A percentile compares a stretch with the other conserved stretches of the same genome.
These are phyloP conservation scores for Rubia tinctorum DNA, from an alignment of 305 asterid genomes.

Conservation along the genomic window DNA sequence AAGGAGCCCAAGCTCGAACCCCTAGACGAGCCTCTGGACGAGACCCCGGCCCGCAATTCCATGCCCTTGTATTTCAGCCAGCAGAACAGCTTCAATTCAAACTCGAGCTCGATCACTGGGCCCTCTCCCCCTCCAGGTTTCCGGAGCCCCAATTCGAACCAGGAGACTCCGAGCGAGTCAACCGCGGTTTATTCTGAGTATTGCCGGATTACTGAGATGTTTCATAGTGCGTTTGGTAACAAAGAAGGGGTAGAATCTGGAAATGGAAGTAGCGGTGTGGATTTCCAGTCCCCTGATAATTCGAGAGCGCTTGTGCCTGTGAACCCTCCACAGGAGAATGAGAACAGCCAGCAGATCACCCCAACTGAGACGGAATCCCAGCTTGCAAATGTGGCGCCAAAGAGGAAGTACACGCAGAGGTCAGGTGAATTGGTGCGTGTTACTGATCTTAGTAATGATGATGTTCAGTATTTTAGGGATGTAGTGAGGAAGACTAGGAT, in stretches of 20 bases:
- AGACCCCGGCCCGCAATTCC: slow-evolving; percentile 14
- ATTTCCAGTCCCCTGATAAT: slow-evolving; percentile 30
- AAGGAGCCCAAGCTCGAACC: slow-evolving; percentile 58
- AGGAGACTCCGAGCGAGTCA: slow-evolving; percentile 14
- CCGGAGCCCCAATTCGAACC: slow-evolving; percentile 13
- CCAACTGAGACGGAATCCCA: slow-evolving; percentile 22
- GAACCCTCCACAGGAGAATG: not conserved
- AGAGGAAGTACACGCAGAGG: slow-evolving; percentile 37
- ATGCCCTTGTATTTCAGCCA: slow-evolving; percentile 17
- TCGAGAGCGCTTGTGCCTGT: slow-evolving; percentile 50
- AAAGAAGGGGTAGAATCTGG: slow-evolving; percentile 15
- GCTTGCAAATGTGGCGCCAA: slow-evolving; percentile 25
- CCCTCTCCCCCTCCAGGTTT: slow-evolving; percentile 14
- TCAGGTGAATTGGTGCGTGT: slow-evolving; percentile 78
- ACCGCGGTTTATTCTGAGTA: slow-evolving; percentile 39
- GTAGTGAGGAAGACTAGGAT: slow-evolving; percentile 53
- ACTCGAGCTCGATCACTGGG: slow-evolving; percentile 9
- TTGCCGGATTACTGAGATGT: slow-evolving; percentile 43
- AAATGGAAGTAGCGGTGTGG: slow-evolving; percentile 5
- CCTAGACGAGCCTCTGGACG: slow-evolving; percentile 40
- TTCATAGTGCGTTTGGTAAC: slow-evolving; percentile 28
- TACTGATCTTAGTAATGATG: slow-evolving; percentile 51
- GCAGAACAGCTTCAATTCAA: slow-evolving; percentile 2
- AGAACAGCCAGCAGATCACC: not conserved
- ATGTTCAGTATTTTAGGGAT: slow-evolving; percentile 44